Base-by-base conservation (phyloP, 2,329 filamentous ascomycete genomes). In the Coniosporium tulheliwenetii region DNA sequence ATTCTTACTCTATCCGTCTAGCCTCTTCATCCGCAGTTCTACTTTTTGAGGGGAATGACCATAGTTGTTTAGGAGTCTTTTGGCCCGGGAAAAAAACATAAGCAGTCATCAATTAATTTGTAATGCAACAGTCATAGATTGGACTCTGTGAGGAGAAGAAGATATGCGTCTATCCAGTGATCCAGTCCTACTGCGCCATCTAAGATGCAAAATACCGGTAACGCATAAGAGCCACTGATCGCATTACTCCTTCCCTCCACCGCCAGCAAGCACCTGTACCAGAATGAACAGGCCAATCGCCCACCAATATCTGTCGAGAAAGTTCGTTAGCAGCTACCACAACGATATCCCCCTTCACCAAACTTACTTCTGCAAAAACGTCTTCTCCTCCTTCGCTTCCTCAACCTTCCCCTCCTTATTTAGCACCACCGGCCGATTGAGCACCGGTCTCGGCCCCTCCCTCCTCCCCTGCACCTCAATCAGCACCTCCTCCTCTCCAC, bases 401-500 rank as follows among this genome's bases (percentile, higher is more conserved):
- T 54, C 62, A 39, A 77, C 63, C 46, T 62, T 65, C 0, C 76
- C 75, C 38, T 67, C 63, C 26, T 70, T 67, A 48, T 73, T 74
- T 46, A 73, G 59, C 40, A 71, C 59, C 39, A 73, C 66, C 1
- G 73, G 71, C 37, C 67, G 73, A 44, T 74, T 69, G 50, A 70
- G 47, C 5, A 57, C 51, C 8, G 65, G 63, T 45, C 59, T 56
- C 1, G 64, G 61, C 2, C 64, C 66, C 14, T 47, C 47, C 37
- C 45, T 49, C 38, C 57, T 57, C 49, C 51, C 55, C 39, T 62
- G 53, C 8, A 69, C 54, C 43, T 63, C 60, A 10, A 67, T 58
- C 12, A 55, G 55, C n/a, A 67, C 46, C 13, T 60, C 58, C 30
- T 62, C 55, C 19, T 56, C 58, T 12, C 36, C 13, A 13, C 15